Percentiles rank a stretch among this genome's conserved stretches.
These are phyloP conservation scores for Prunus mongolica DNA, from an alignment of 306 rosid genomes.

Conservation along the genomic window DNA sequence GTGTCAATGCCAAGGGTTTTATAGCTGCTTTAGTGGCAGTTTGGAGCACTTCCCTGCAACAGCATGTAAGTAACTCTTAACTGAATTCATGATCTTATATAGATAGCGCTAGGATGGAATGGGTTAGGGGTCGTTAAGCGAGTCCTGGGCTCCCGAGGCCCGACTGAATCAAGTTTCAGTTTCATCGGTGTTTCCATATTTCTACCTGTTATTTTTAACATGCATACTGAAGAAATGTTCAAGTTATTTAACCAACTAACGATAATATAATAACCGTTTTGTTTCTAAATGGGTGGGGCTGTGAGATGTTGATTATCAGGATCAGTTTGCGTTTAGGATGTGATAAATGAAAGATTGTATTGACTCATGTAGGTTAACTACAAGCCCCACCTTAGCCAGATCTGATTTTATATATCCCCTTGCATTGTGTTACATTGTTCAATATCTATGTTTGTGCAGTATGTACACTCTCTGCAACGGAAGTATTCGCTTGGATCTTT, in stretches of 20 bases:
- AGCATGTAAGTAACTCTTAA: slow-evolving; percentile 51
- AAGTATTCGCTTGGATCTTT: slow-evolving; percentile 78
- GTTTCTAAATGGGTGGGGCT: neutral
- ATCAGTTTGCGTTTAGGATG: neutral
- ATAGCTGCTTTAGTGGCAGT: slow-evolving; percentile 71
- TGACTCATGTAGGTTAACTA: neutral
- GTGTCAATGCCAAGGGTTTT: slow-evolving; percentile 68
- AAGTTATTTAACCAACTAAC: slow-evolving; percentile 3
- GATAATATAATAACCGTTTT: neutral
- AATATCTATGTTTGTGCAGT: slow-evolving; percentile 40
- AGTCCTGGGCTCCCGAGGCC: slow-evolving; percentile 9
- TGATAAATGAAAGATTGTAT: neutral
- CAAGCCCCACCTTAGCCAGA: neutral
- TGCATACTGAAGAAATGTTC: neutral
- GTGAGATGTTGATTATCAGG: neutral
- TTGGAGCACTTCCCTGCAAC: slow-evolving; percentile 80
- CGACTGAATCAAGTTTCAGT: slow-evolving; percentile 16
- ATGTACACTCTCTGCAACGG: slow-evolving; percentile 69
- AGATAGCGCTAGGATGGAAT: neutral
- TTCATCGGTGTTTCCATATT: slow-evolving; percentile 13
- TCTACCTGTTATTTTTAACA: slow-evolving; percentile 4
- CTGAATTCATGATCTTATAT: slow-evolving; percentile 20
- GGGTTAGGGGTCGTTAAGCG: slow-evolving; percentile 20
- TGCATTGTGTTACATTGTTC: slow-evolving; percentile 13
- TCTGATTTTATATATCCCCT: neutral